These are phyloP conservation scores for Fomitopsis serialis DNA, from an alignment of 768 basidiomycete species.

Conservation along the genomic window DNA sequence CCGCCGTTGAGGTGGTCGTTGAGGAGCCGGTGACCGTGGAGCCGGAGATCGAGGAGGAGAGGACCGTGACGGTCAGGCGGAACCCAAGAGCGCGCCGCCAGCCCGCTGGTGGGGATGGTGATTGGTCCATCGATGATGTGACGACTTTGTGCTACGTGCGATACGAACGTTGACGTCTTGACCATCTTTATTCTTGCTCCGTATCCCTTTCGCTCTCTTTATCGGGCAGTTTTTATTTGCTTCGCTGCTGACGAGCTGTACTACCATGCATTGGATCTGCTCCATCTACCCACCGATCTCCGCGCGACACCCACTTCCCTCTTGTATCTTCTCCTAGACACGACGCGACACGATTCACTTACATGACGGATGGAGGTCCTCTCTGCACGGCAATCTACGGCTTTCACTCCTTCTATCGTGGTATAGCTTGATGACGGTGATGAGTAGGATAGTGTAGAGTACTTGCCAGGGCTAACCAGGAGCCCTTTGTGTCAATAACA, in stretches of 20 bases:
- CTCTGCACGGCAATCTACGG: slow-evolving; percentile 16
- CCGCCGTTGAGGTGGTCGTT: slow-evolving; percentile 56
- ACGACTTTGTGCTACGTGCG: slow-evolving; percentile 12
- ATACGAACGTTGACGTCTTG: slow-evolving; percentile 21
- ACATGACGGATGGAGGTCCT: slow-evolving; percentile 16
- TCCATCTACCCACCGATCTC: slow-evolving; percentile 21
- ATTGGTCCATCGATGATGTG: slow-evolving; percentile 3
- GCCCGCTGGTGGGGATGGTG: slow-evolving; percentile 24
- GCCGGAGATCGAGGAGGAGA: slow-evolving; percentile 36
- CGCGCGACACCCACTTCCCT: slow-evolving; percentile 22
- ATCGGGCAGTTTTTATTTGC: slow-evolving; percentile 12
- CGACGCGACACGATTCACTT: slow-evolving; percentile 14
- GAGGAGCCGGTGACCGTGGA: slow-evolving; percentile 50
- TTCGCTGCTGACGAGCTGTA: slow-evolving; percentile 14
- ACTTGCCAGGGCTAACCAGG: too few species aligned
- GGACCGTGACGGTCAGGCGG: slow-evolving; percentile 12
- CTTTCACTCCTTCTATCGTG: slow-evolving; percentile 7
- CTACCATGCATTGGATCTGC: slow-evolving; percentile 5
- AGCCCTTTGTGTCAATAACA: too few species aligned
- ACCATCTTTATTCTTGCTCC: slow-evolving; percentile 23
- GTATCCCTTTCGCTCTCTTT: slow-evolving; percentile 28
- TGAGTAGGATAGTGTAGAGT: background rate
- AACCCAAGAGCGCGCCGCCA: slow-evolving; percentile 17
- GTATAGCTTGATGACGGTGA: background rate
- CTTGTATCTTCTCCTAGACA: slow-evolving; percentile 3